Evolutionary conservation across 1,139 yeast species (phyloP).

Genomic region (Diutina siamensis): DNA sequence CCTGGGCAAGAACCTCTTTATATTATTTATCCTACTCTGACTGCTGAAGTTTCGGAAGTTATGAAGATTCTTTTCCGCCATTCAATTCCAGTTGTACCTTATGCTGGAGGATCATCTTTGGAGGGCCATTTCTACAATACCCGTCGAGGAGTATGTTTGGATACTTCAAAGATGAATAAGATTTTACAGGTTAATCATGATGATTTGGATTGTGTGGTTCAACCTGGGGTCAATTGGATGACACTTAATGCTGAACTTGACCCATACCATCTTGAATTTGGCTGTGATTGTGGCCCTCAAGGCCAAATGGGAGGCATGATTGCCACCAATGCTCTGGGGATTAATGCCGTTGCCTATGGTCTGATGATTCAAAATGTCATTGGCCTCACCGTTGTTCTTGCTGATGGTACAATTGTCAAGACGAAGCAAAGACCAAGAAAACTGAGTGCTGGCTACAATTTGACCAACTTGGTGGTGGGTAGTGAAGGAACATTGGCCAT

Average conservation of each 20-base stretch:
- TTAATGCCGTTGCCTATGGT: conserved; percentile 35
- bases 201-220: conserved; percentile 34
- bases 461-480: conserved; percentile 33
- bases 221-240: conserved; percentile 40
- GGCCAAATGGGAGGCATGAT: conserved; percentile 60
- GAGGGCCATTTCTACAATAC: conserved; percentile 78
- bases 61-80: conserved; percentile 49
- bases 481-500: conserved; percentile 37
- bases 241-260: conserved; percentile 41
- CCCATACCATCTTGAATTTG: conserved; percentile 27
- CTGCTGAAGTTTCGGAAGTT: conserved; percentile 54
- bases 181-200: conserved; percentile 35
- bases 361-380: conserved; percentile 39
- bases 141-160: conserved; percentile 43
- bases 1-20: conserved; percentile 40
- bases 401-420: conserved; percentile 35
- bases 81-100: conserved; percentile 62
- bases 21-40: conserved; percentile 48
- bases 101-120: conserved; percentile 69
- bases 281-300: conserved; percentile 73
- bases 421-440: conserved; percentile 36
- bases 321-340: conserved; percentile 33
- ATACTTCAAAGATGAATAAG: conserved; percentile 19
- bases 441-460: conserved; percentile 34
- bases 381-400: conserved; percentile 34